A percentile compares a stretch with the other conserved stretches of the same genome.
These are phyloP conservation scores for Phytophthora kernoviae DNA, from an alignment of 352 stramenopile genomes.

Conservation along the genomic window DNA sequence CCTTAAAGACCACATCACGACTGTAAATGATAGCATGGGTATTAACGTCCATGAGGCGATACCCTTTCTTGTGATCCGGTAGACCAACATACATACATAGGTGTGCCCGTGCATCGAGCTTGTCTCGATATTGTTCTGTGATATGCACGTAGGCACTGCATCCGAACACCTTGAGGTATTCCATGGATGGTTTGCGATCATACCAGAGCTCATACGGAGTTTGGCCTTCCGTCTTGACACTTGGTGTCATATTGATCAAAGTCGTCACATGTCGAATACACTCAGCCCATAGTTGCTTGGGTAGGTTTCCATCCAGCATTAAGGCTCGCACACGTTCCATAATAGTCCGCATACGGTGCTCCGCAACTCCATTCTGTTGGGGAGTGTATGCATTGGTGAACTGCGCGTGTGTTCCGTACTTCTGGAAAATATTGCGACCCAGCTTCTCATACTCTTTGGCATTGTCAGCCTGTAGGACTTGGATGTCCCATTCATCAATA, in stretches of 20 bases:
- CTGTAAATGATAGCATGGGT: slow-evolving; percentile 12
- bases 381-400: slow-evolving; percentile 18
- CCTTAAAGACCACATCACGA: slow-evolving; percentile 9
- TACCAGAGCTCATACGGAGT: slow-evolving; percentile 10
- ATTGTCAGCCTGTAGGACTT: slow-evolving; percentile 8
- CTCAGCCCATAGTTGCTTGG: slow-evolving; percentile 10
- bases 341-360: slow-evolving; percentile 19
- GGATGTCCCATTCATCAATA: slow-evolving; percentile 1
- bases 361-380: slow-evolving; percentile 19
- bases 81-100: slow-evolving; percentile 10
- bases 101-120: slow-evolving; percentile 4
- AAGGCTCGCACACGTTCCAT: slow-evolving; percentile 12
- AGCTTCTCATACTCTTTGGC: slow-evolving; percentile 18
- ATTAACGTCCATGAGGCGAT: slow-evolving; percentile 8
- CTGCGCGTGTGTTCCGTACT: slow-evolving; percentile 19
- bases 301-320: not conserved
- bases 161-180: slow-evolving; percentile 8
- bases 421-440: slow-evolving; percentile 7
- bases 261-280: slow-evolving; percentile 13
- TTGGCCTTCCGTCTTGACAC: not conserved
- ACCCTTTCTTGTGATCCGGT: slow-evolving; percentile 3
- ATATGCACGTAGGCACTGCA: slow-evolving; percentile 5
- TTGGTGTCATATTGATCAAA: slow-evolving; percentile 6
- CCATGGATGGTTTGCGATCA: slow-evolving; percentile 1
- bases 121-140: slow-evolving; percentile 3